phyloP scores from a whole-genome alignment of 768 basidiomycete genomes.

The Lentinula boryana region DNA sequence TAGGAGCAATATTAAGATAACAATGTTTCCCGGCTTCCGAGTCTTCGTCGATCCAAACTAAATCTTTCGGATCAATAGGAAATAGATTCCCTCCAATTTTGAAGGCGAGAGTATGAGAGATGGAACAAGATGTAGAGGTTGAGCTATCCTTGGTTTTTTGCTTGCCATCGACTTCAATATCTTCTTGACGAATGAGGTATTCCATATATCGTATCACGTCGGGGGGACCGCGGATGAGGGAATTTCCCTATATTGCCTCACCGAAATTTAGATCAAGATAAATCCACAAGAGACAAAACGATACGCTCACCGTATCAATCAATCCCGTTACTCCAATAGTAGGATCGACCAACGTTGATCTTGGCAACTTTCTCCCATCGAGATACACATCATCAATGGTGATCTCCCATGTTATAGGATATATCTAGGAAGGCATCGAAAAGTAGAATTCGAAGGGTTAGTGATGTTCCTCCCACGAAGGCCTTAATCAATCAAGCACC shows the following conservation, averaged over 20 bases:
- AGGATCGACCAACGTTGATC: constrained; percentile 42
- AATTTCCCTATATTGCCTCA: constrained; percentile 51
- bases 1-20: constrained; percentile 47
- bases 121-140: constrained; percentile 30
- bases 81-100: constrained; percentile 64
- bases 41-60: constrained; percentile 26
- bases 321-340: constrained; percentile 55
- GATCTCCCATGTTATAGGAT: constrained; percentile 70
- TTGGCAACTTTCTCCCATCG: constrained; percentile 55
- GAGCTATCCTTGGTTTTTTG: background rate
- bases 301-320: constrained; percentile 57
- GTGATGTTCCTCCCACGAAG: background rate
- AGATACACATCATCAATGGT: constrained; percentile 67
- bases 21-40: constrained; percentile 37
- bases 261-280: background rate
- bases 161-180: background rate
- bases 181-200: constrained; percentile 24
- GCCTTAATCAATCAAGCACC: constrained; percentile 29
- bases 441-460: constrained; percentile 1
- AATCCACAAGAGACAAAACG: background rate
- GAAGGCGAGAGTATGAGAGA: constrained; percentile 60
- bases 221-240: constrained; percentile 66
- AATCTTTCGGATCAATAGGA: constrained; percentile 73
- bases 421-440: constrained; percentile 29
- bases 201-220: constrained; percentile 41